Evolutionary conservation across 352 stramenopile genomes (phyloP).

Genomic region (Thalassiosira sp.): DNA sequence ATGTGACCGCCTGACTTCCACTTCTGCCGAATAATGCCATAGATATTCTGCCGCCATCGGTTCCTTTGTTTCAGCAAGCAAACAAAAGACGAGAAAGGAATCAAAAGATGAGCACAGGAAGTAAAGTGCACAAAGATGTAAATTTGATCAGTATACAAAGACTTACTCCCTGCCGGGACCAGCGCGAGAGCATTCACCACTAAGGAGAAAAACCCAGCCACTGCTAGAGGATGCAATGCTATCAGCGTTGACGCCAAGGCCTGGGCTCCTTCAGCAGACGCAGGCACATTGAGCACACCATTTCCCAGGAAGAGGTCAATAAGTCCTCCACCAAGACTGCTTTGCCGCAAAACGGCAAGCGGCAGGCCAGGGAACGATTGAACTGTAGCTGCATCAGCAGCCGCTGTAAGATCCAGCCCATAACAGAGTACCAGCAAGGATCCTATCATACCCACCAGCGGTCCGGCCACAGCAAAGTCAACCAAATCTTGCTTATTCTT

Average conservation of each 20-base stretch:
- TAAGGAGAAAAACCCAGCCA: conserved; percentile 77
- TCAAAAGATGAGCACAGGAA: conserved; percentile 3
- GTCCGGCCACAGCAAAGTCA: conserved; percentile 74
- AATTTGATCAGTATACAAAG: conserved; percentile 7
- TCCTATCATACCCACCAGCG: conserved; percentile 65
- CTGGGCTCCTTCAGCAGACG: conserved; percentile 50
- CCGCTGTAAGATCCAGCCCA: conserved; percentile 62
- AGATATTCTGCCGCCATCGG: conserved; percentile 76
- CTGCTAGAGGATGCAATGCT: conserved; percentile 72
- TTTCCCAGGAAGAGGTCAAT: conserved; percentile 70
- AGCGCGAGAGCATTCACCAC: conserved; percentile 78
- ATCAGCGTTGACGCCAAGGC: conserved; percentile 65
- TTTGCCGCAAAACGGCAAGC: conserved; percentile 70
- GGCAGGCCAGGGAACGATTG: conserved; percentile 68
- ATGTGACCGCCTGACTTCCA: conserved; percentile 58
- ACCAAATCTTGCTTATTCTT: conserved; percentile 79
- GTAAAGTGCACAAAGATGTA: conserved; percentile 1
- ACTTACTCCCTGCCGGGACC: conserved; percentile 79
- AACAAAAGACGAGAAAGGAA: not conserved
- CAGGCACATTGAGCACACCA: conserved; percentile 67
- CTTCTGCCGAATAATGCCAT: conserved; percentile 73
- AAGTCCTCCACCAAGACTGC: conserved; percentile 72
- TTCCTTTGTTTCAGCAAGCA: conserved; percentile 65
- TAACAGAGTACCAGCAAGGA: conserved; percentile 58
- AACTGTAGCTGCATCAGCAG: conserved; percentile 48